These are phyloP conservation scores for Cadophora luteo-olivacea DNA, from an alignment of 2,329 filamentous ascomycete genomes.

Conservation along the genomic window DNA sequence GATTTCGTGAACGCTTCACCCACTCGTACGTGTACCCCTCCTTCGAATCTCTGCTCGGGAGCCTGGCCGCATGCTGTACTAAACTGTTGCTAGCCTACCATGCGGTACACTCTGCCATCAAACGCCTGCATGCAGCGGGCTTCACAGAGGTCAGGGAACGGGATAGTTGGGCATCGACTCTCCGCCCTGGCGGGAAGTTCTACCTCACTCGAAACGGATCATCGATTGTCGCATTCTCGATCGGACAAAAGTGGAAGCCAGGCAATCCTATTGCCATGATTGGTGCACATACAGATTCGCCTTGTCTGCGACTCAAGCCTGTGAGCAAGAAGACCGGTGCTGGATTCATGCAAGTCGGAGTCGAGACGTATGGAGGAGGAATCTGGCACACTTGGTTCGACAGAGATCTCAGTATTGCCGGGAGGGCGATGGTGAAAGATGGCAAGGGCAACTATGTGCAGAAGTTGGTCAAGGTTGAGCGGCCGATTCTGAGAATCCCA, in stretches of 20 bases:
- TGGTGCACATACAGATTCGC: slow-evolving; percentile 95
- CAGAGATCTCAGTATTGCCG: slow-evolving; percentile 88
- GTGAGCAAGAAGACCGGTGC: slow-evolving; percentile 87
- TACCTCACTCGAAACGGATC: slow-evolving; percentile 94
- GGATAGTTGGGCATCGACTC: slow-evolving; percentile 81
- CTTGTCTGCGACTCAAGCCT: slow-evolving; percentile 90
- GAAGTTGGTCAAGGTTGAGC: slow-evolving; percentile 88
- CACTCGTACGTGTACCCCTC: slow-evolving; percentile 69
- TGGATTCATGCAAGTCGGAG: slow-evolving; percentile 92
- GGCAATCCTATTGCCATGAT: slow-evolving; percentile 93
- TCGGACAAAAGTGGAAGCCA: slow-evolving; percentile 88
- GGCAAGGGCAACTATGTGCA: slow-evolving; percentile 77
- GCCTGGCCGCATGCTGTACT: slow-evolving; percentile 1
- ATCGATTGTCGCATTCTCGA: slow-evolving; percentile 90
- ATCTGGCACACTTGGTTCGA: slow-evolving; percentile 99
- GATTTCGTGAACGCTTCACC: slow-evolving; percentile 95
- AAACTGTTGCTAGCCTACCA: slow-evolving; percentile 76
- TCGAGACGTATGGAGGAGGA: slow-evolving; percentile 95
- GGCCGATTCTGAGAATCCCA: slow-evolving; percentile 89
- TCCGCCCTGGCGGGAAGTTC: slow-evolving; percentile 91
- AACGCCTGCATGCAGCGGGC: slow-evolving; percentile 80
- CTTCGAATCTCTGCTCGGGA: slow-evolving; percentile 19
- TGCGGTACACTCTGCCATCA: slow-evolving; percentile 80
- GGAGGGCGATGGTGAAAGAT: slow-evolving; percentile 81
- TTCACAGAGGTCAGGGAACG: slow-evolving; percentile 90